Conservation (phyloP, 768 basidiomycete species). For the Jaapia argillacea region DNA sequence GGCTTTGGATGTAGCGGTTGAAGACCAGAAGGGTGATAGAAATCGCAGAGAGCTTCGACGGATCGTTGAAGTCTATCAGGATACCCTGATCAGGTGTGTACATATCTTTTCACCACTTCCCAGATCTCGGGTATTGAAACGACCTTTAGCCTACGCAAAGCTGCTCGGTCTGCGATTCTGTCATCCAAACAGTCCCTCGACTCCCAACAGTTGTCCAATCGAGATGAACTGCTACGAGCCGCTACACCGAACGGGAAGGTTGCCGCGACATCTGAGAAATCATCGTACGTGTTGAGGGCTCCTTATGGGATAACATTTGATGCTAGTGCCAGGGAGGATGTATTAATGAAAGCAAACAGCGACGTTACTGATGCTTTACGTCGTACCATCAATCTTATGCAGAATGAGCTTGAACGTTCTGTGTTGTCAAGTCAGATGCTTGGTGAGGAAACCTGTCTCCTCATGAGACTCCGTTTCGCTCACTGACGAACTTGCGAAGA, state of each 20-base stretch:
- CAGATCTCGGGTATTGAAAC: too few relatives aligned
- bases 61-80: conserved; percentile 39
- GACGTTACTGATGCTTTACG: conserved; percentile 84
- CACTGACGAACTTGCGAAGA: too few relatives aligned
- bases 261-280: conserved; percentile 49
- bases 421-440: conserved; percentile 82
- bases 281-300: conserved; percentile 33
- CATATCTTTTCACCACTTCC: too few relatives aligned
- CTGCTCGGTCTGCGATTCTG: conserved; percentile 59
- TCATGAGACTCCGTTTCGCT: too few relatives aligned
- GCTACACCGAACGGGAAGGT: conserved; percentile 39
- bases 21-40: conserved; percentile 56
- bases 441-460: too few relatives aligned
- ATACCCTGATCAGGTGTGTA: conserved; percentile 42
- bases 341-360: conserved; percentile 79
- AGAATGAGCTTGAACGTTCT: conserved; percentile 84
- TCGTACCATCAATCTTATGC: conserved; percentile 80
- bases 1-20: conserved; percentile 61
- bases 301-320: not conserved
- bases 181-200: conserved; percentile 70
- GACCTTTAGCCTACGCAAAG: conserved; percentile 42
- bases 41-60: conserved; percentile 36
- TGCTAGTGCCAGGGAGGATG: conserved; percentile 51
- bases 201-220: conserved; percentile 40
- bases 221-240: conserved; percentile 61